Evolutionary conservation across 2,329 filamentous ascomycete species (phyloP).

Genomic region (Penicillium vulpinum): DNA sequence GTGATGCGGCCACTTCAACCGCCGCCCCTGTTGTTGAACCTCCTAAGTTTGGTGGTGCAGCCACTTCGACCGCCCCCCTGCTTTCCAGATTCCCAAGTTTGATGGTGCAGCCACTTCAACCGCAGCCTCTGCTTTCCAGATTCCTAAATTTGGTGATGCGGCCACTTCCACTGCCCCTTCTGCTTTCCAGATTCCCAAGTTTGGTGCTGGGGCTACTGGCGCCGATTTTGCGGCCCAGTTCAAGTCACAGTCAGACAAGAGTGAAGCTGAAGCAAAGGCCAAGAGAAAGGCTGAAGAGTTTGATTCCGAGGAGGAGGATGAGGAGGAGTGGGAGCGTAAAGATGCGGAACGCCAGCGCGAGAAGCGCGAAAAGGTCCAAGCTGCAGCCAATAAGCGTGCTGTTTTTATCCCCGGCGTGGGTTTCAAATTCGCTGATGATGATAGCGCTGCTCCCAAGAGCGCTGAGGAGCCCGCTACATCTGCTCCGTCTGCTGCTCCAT

Average conservation of each 20-base stretch:
- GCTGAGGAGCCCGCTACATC: neutral
- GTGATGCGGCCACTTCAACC: neutral
- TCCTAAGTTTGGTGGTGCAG: constrained; percentile 34
- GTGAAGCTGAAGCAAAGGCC: constrained; percentile 46
- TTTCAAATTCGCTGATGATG: constrained; percentile 33
- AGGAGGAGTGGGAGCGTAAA: constrained; percentile 50
- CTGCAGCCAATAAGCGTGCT: constrained; percentile 35
- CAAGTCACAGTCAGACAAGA: constrained; percentile 39
- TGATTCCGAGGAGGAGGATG: constrained; percentile 54
- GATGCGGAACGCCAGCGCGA: constrained; percentile 49
- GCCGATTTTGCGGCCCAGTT: constrained; percentile 48
- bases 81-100: constrained; percentile 3
- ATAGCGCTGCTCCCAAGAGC: constrained; percentile 15
- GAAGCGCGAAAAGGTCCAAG: constrained; percentile 46
- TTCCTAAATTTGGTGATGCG: neutral
- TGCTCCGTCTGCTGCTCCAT: too few species aligned
- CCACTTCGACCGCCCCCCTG: constrained; percentile 20
- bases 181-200: constrained; percentile 32
- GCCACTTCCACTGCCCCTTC: neutral
- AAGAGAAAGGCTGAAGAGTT: constrained; percentile 54
- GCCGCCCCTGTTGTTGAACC: constrained; percentile 1
- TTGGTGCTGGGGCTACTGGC: constrained; percentile 24
- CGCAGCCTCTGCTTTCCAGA: constrained; percentile 4
- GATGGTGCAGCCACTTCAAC: neutral
- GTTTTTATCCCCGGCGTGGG: constrained; percentile 35